A percentile compares a stretch with the other conserved stretches of the same genome.
Conservation (phyloP, 2,329 filamentous ascomycete genomes). For the Microcyclospora tardicrescens region DNA sequence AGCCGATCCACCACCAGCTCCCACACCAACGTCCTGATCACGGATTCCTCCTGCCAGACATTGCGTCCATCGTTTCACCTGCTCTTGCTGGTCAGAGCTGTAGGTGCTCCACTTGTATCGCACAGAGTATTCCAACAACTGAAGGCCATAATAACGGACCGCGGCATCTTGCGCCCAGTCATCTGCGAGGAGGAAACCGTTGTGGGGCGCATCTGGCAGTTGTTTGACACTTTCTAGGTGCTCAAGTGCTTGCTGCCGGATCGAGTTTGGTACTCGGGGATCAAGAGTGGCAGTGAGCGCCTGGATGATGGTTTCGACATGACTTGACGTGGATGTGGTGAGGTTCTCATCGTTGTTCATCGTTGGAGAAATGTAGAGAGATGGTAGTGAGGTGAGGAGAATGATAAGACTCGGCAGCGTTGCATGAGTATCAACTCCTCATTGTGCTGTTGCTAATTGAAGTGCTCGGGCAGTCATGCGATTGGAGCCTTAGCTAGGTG, state of each 20-base stretch:
- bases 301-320: conserved; percentile 58
- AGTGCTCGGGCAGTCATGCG: no score
- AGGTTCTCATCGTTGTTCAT: neutral
- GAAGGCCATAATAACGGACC: conserved; percentile 86
- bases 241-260: conserved; percentile 67
- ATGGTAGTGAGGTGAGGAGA: neutral
- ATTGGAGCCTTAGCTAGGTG: no score
- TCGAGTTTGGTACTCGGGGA: conserved; percentile 64
- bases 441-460: no score
- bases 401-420: no score
- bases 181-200: conserved; percentile 72
- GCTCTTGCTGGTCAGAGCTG: conserved; percentile 50
- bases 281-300: conserved; percentile 82
- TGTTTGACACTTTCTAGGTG: conserved; percentile 81
- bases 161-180: conserved; percentile 63
- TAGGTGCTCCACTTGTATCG: conserved; percentile 73
- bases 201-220: conserved; percentile 63
- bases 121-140: conserved; percentile 79
- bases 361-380: neutral
- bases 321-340: neutral
- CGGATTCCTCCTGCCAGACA: conserved; percentile 61
- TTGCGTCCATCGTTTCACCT: conserved; percentile 64
- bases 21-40: conserved; percentile 42
- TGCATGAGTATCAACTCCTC: no score
- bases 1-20: conserved; percentile 28